Percentiles rank a stretch among this genome's conserved stretches.
Evolutionary conservation across 169 alveolate species (phyloP).

Genomic region (Eimeria mitis): DNA sequence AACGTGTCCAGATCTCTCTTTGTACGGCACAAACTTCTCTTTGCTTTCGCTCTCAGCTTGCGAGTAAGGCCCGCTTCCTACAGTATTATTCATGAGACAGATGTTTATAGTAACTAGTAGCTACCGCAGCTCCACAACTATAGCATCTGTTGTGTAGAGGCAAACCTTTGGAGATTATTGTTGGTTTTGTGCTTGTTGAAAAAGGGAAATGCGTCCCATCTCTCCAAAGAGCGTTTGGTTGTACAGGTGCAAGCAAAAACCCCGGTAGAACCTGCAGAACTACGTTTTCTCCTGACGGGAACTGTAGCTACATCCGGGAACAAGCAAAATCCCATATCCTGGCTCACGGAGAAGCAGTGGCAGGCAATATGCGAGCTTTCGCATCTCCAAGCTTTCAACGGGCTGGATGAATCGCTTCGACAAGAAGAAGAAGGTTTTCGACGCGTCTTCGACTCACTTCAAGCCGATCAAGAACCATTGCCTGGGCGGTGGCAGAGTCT

Average conservation of each 20-base stretch:
- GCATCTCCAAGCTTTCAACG: conserved; percentile 90
- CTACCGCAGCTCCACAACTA: background rate
- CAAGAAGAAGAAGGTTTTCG: conserved; percentile 88
- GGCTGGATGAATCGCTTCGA: conserved; percentile 91
- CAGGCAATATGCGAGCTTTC: conserved; percentile 92
- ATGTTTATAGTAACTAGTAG: background rate
- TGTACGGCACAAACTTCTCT: conserved; percentile 93
- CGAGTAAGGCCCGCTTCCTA: conserved; percentile 13
- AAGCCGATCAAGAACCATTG: conserved; percentile 93
- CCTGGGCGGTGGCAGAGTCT: conserved; percentile 94
- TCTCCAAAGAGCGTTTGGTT: background rate
- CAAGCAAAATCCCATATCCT: conserved; percentile 92
- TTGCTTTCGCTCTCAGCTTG: conserved; percentile 92
- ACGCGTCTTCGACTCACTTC: conserved; percentile 91
- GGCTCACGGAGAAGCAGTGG: conserved; percentile 96
- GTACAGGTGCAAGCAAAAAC: conserved; percentile 73
- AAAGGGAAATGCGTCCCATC: background rate
- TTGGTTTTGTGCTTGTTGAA: background rate
- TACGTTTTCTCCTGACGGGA: conserved; percentile 97
- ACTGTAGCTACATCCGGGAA: conserved; percentile 91
- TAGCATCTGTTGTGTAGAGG: background rate
- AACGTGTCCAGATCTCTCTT: conserved; percentile 93
- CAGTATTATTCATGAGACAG: background rate
- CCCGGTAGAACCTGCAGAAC: conserved; percentile 90
- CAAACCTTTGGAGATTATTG: background rate